Evolutionary conservation across 2,329 filamentous ascomycete species (phyloP).

Genomic region (Talaromyces amestolkiae): DNA sequence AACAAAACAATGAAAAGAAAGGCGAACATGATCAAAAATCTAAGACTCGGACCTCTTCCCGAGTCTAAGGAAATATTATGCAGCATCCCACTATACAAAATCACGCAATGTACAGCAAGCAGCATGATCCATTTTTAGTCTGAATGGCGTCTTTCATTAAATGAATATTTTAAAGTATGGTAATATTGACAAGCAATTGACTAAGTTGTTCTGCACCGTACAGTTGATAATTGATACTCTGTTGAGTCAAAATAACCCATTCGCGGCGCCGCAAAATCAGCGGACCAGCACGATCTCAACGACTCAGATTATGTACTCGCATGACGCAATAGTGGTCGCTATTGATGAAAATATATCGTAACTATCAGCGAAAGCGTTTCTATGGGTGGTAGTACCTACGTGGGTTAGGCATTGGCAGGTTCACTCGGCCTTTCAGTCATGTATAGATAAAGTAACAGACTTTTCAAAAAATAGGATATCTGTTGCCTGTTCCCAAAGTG

Average conservation of each 20-base stretch:
- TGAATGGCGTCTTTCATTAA: conserved; percentile 10
- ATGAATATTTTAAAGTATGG: not conserved
- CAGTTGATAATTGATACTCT: not conserved
- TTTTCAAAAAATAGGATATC: too few relatives aligned
- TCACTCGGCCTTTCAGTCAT: not conserved
- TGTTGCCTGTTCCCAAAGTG: too few relatives aligned
- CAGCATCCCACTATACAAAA: not conserved
- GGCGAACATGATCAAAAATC: not conserved
- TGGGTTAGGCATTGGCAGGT: not conserved
- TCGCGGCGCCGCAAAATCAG: not conserved
- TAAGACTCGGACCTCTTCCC: not conserved
- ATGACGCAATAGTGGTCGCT: not conserved
- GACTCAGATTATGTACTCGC: not conserved
- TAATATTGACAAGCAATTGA: not conserved
- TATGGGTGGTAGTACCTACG: not conserved
- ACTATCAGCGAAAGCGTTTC: not conserved
- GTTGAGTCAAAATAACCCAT: not conserved
- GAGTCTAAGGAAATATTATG: not conserved
- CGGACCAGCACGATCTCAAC: not conserved
- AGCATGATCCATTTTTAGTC: not conserved
- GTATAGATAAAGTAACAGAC: too few relatives aligned
- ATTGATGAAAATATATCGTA: not conserved
- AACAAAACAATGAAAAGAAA: not conserved
- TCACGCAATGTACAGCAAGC: conserved; percentile 3
- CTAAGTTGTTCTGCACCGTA: not conserved